Percentiles rank a stretch among this genome's conserved stretches.
Evolutionary conservation across 1,139 yeast species (phyloP).

Genomic region (Blastobotrys aristatus): DNA sequence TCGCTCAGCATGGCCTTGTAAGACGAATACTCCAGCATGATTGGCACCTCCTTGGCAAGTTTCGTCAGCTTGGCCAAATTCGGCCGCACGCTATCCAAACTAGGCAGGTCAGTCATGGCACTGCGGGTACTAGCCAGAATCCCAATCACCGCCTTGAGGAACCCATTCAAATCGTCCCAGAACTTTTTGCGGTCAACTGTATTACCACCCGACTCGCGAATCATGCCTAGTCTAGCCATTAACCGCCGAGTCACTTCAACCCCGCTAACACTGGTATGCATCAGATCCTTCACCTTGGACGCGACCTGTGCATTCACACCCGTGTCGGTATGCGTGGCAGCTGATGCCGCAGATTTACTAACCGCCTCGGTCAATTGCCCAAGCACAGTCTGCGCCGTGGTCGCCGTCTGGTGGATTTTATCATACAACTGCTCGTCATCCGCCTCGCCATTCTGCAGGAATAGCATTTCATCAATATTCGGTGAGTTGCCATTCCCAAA

Average conservation of each 20-base stretch:
- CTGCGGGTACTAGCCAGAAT: constrained; percentile 79
- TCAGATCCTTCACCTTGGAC: constrained; percentile 67
- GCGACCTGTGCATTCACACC: constrained; percentile 35
- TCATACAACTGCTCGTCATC: constrained; percentile 73
- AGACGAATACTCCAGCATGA: constrained; percentile 61
- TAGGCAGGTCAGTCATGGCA: constrained; percentile 75
- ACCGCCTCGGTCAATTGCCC: constrained; percentile 74
- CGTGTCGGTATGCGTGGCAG: constrained; percentile 29
- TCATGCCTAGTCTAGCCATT: constrained; percentile 50
- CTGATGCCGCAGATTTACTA: constrained; percentile 61
- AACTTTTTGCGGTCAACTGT: constrained; percentile 57
- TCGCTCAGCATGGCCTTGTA: constrained; percentile 34
- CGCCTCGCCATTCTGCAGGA: constrained; percentile 32
- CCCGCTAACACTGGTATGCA: constrained; percentile 71
- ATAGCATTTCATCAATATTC: constrained; percentile 14
- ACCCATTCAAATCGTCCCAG: constrained; percentile 83
- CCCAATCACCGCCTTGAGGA: constrained; percentile 75
- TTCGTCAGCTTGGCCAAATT: constrained; percentile 78
- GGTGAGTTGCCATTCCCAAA: constrained; percentile 1
- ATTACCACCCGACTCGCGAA: constrained; percentile 41
- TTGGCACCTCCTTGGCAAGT: constrained; percentile 86
- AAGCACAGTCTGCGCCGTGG: constrained; percentile 74
- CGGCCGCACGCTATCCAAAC: constrained; percentile 72
- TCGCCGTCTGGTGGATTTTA: constrained; percentile 67
- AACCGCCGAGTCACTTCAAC: constrained; percentile 74